Base-by-base conservation (phyloP, 2,329 filamentous ascomycete genomes). In the Aspergillus spinulosporus region DNA sequence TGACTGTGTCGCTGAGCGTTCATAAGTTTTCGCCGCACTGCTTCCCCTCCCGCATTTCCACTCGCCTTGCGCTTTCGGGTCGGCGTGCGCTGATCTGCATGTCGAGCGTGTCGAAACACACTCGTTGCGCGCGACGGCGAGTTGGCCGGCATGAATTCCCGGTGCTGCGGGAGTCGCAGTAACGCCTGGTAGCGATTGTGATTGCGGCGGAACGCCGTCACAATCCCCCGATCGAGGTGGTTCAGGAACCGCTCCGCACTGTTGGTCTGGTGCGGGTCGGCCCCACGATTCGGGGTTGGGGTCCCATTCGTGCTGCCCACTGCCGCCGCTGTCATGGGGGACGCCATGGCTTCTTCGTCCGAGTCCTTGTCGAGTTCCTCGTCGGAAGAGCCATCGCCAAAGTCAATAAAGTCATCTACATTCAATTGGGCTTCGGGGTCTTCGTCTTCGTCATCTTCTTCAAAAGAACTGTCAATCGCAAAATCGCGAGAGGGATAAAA, bases 181-280 rank as follows among this genome's bases (percentile, higher is more conserved):
- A 78, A 66, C 58, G 79, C 68, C 64, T 81, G 73, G 67, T 83
- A 76, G 59, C 76, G 71, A 67, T 75, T 76, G 65, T 82, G 78
- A 60, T 83, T 82, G 42, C 77, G 79, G 54, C 89, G 89, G 79
- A 94, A 95, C 1, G 89, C 88, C 37, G 88, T 88, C 36, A 94
- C 89, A 11, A 88, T 84, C 55, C 86, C 83, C 62, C 85, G 83
- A 65, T 88, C 85, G 39, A 92, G 84, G 62, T 88, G 86, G 52
- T 81, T 80, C n/a, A 88, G 75, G 53, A 88, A 80, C 28, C 81
- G 79, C 59, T 84, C 76, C 2, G 74, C 73, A 48, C 65, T 72
- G 57, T 57, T 72, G 34, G 62, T 62, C 42, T 63, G 64, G 43
- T 67, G 66, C 21, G 63, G 54, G n/a, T 72, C 72, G 1, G 61